These are phyloP conservation scores for Ophiostoma perfectum DNA, from an alignment of 2,329 filamentous ascomycete species.

Conservation along the genomic window DNA sequence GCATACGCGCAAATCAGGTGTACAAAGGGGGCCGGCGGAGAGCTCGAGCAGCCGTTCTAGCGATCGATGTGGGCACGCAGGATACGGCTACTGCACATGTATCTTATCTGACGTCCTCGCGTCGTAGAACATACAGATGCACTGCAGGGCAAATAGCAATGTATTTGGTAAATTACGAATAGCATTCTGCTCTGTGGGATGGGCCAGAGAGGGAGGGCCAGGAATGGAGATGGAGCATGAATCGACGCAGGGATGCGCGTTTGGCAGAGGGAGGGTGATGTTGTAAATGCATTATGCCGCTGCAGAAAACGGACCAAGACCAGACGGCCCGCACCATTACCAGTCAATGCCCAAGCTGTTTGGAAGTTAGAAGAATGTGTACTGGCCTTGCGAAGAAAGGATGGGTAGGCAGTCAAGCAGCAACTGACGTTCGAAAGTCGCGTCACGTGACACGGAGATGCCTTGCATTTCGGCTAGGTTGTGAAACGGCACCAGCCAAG, in stretches of 20 bases:
- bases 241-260: constrained; percentile 6
- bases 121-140: not conserved
- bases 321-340: not conserved
- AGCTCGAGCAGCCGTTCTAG: not conserved
- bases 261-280: not conserved
- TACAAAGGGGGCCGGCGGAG: not conserved
- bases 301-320: not conserved
- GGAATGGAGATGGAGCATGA: constrained; percentile 8
- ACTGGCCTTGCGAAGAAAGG: not conserved
- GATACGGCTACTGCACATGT: too few relatives aligned
- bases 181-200: not conserved
- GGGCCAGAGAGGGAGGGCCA: not conserved
- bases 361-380: not conserved
- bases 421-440: not conserved
- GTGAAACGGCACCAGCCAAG: constrained; percentile 14
- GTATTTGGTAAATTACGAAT: not conserved
- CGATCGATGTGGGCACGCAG: not conserved
- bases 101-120: too few relatives aligned
- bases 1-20: not conserved
- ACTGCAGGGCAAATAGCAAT: not conserved
- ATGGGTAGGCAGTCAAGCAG: not conserved
- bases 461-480: constrained; percentile 16
- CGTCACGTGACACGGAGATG: constrained; percentile 10
- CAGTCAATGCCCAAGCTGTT: constrained; percentile 9
- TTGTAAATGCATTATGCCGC: constrained; percentile 9